A percentile compares a stretch with the other conserved stretches of the same genome.
Evolutionary conservation across 1,139 yeast genomes (phyloP).

Genomic region (Arxiozyma slooffiae): DNA sequence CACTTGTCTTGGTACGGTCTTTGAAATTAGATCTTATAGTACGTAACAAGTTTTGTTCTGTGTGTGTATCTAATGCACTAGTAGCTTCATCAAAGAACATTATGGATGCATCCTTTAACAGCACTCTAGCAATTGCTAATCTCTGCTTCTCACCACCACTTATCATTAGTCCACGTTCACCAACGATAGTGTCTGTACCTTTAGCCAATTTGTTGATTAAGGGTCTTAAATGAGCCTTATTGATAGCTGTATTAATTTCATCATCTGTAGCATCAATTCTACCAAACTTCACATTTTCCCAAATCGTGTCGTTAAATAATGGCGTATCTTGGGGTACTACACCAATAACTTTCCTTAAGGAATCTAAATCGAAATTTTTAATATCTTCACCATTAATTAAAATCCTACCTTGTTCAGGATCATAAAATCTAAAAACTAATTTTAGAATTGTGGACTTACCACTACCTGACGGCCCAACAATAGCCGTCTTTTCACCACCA

Average conservation of each 20-base stretch:
- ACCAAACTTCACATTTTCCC: constrained; percentile 85
- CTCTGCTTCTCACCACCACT: constrained; percentile 98
- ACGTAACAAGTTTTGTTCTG: constrained; percentile 73
- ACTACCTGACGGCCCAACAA: constrained; percentile 92
- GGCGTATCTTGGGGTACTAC: constrained; percentile 99
- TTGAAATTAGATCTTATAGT: constrained; percentile 59
- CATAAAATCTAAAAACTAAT: constrained; percentile 82
- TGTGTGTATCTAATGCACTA: constrained; percentile 90
- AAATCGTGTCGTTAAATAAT: constrained; percentile 78
- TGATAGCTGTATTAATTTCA: constrained; percentile 57
- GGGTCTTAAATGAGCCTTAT: constrained; percentile 57
- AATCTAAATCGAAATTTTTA: constrained; percentile 60
- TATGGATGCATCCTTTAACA: constrained; percentile 76
- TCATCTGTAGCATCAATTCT: constrained; percentile 61
- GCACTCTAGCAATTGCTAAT: constrained; percentile 80
- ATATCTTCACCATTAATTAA: constrained; percentile 87
- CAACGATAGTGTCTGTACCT: constrained; percentile 81
- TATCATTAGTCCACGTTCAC: constrained; percentile 96
- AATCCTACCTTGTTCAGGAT: constrained; percentile 67
- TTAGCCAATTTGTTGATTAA: constrained; percentile 68
- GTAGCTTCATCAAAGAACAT: constrained; percentile 97
- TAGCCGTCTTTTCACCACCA: constrained; percentile 82
- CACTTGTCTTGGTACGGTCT: constrained; percentile 56
- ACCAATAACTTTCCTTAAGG: constrained; percentile 66
- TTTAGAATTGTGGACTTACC: constrained; percentile 89